Evolutionary conservation across 495 filamentous ascomycete species (phyloP), one percentile per base, ranked within the genome.

Genomic region (Trypethelium eluteriae): DNA sequence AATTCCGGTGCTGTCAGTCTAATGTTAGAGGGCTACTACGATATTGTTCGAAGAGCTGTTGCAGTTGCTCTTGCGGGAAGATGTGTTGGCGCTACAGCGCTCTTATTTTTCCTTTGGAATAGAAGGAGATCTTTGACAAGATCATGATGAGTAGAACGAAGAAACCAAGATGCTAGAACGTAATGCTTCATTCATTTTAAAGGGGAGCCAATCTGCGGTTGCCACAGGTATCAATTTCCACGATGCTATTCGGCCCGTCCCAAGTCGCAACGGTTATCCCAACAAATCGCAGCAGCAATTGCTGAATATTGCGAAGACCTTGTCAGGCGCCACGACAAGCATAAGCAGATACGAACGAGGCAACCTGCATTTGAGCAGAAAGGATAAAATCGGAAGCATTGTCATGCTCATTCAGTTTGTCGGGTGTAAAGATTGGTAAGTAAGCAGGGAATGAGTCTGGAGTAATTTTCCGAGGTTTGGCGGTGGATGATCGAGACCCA

Each of bases 1-100:
- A 50, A 76, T 76, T 71, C 65, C 64, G 72, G 74, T 69, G 85
- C 83, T 1, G 84, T 89, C 41, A 82, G 83, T 10, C 79, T 84
- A 2, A 79, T 92, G 80, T 73, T 92, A 39, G 82, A 84, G 16
- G 88, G 88, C 11, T 92, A 92, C 70, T 90, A 89, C 74, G 81
- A 85, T 64, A 80, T 83, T 66, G 75, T 89, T 41, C 78, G 83
- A 49, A 74, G 78, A 62, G 88, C 87, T 3, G 82, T 91, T 34
- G 83, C 76, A 62, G 75, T 88, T 34, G 78, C 83, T 7, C 69
- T 85, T 41, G 67, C 74, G 0, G 75, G 77, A 10, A 75, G 83
- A 34, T 59, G 53, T 59, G 34, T 34, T 2, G 53, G 53, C 32
- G n/a, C 14, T 36, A 14, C 53, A 35, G 53, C 25, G 18, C 6